Base-by-base conservation (phyloP, 805 yeast genomes). In the Candida quercuum region DNA sequence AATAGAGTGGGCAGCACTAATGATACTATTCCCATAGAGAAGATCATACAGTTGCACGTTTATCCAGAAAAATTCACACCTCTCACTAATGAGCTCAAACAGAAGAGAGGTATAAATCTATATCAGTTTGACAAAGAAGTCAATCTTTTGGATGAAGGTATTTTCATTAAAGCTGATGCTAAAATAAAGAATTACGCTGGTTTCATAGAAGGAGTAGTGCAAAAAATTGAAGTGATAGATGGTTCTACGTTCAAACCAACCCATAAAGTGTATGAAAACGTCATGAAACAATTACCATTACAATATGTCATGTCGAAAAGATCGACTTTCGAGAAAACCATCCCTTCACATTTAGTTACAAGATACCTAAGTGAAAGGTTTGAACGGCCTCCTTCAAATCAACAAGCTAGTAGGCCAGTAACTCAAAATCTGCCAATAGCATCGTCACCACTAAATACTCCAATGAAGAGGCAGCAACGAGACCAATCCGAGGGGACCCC, bases 81-180 rank as follows among this genome's bases (percentile, higher is more conserved):
- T 1, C 32, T 45, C 5, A 4, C 31, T 29, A n/a, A 19, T 8
- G 22, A 35, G 7, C 24, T 33, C 12, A 27, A 30, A 17, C 13
- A 9, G 5, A 16, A 21, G 15, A 20, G 39, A 5, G 22, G 17
- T 17, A 18, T 18, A 10, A 14, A 15, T 12, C 15, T 12, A 3
- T 17, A 24, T 9, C 32, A 34, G 9, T 18, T 22, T 8, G 19
- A 28, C 9, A 16, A 11, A 34, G 17, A 26, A 11, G 17, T 15
- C 29, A 26, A 41, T 37, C 42, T 42, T 3, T 13, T 39, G 8
- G 16, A 35, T 9, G 12, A 38, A 7, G 52, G 35, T 4, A 16
- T 49, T 2, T 45, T 47, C 23, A 32, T 43, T 10, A 35, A 29
- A 15, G 31, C 40, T 14, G 24, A 37, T 11, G 16, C 39, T 7